phyloP scores from a whole-genome alignment of 306 rosid genomes.

The Cucurbita ficifolia region DNA sequence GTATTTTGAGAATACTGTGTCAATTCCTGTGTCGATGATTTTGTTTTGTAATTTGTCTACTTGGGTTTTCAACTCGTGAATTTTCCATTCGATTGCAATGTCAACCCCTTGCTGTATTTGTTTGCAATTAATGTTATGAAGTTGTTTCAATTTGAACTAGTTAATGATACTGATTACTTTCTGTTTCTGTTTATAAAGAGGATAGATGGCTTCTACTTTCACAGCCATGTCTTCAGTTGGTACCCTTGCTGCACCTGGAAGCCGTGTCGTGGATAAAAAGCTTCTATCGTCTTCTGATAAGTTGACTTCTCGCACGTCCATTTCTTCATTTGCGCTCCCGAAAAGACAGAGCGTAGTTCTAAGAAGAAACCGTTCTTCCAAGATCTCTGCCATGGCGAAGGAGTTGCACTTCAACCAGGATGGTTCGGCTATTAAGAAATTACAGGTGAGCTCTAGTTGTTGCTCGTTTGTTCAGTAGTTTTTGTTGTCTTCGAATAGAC shows the following conservation, averaged over 20 bases:
- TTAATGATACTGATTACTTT: not conserved
- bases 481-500: not conserved
- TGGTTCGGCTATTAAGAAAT: conserved; percentile 77
- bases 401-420: conserved; percentile 90
- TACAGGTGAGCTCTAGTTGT: conserved; percentile 30
- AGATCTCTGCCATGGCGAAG: conserved; percentile 86
- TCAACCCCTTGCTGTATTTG: not conserved
- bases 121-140: not conserved
- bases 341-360: conserved; percentile 22
- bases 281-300: conserved; percentile 15
- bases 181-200: not conserved
- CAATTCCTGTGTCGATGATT: not conserved
- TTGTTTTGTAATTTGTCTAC: not conserved
- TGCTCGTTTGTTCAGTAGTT: not conserved
- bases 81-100: not conserved
- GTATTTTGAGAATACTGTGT: not conserved
- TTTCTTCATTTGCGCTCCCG: conserved; percentile 43
- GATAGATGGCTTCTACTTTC: conserved; percentile 65
- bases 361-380: conserved; percentile 25
- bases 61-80: not conserved
- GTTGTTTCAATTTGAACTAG: not conserved
- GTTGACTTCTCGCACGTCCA: conserved; percentile 52
- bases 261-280: conserved; percentile 22
- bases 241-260: conserved; percentile 33
- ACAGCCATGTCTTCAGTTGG: conserved; percentile 49